These are phyloP conservation scores for Massarina eburnea DNA, from an alignment of 2,329 filamentous ascomycete genomes.

Conservation along the genomic window DNA sequence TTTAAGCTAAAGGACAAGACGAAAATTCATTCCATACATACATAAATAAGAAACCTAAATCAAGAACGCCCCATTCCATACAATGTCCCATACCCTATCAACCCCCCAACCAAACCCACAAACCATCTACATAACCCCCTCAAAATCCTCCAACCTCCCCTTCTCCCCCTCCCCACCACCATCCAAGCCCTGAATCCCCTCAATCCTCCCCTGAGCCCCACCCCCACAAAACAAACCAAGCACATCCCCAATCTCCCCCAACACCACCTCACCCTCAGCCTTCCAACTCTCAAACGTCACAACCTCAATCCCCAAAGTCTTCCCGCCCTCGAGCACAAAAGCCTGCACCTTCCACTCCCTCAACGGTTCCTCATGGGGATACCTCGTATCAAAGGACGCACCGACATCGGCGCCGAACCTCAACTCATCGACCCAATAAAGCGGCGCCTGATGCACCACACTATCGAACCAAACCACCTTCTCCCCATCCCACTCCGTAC, in stretches of 20 bases:
- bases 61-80: too few species aligned
- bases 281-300: conserved; percentile 62
- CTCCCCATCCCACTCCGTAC: conserved; percentile 34
- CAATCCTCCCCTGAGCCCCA: neutral
- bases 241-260: conserved; percentile 47
- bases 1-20: too few species aligned
- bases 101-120: too few species aligned
- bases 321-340: conserved; percentile 53
- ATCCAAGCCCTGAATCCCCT: neutral
- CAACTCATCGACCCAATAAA: conserved; percentile 60
- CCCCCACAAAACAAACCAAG: conserved; percentile 18
- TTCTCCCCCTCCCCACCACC: neutral
- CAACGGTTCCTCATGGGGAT: conserved; percentile 49
- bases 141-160: neutral
- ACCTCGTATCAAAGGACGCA: conserved; percentile 57
- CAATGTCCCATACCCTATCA: too few species aligned
- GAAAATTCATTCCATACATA: too few species aligned
- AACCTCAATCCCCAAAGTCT: conserved; percentile 58
- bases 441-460: conserved; percentile 44
- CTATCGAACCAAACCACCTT: conserved; percentile 39
- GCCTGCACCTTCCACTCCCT: conserved; percentile 62
- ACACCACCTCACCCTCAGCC: conserved; percentile 52
- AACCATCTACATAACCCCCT: too few species aligned
- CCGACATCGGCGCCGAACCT: conserved; percentile 42
- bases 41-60: too few species aligned